Conservation (phyloP, 2,329 filamentous ascomycete genomes). For the Ampelomyces quisqualis region DNA sequence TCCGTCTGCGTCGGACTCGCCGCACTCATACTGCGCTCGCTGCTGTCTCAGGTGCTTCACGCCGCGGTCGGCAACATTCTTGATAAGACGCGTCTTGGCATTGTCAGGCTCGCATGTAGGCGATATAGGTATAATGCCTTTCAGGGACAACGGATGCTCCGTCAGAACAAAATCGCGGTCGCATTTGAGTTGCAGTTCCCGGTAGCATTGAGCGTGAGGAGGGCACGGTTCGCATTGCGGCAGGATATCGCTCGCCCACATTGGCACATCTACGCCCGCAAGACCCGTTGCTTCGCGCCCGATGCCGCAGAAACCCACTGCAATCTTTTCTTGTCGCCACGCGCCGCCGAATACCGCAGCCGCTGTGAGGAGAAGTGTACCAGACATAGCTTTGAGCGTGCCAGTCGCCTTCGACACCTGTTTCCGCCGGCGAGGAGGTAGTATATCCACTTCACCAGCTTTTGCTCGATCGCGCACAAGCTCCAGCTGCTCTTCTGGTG, state of each 20-base stretch:
- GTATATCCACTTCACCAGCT: conserved; percentile 55
- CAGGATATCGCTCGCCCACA: conserved; percentile 67
- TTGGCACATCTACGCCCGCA: conserved; percentile 67
- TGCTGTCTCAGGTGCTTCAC: conserved; percentile 83
- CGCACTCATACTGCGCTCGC: conserved; percentile 87
- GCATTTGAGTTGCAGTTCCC: conserved; percentile 74
- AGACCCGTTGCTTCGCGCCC: conserved; percentile 61
- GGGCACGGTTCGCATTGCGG: conserved; percentile 91
- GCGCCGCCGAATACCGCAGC: conserved; percentile 73
- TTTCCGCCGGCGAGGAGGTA: conserved; percentile 41
- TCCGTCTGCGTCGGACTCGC: conserved; percentile 67
- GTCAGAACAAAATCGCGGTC: conserved; percentile 85
- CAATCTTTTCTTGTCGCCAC: conserved; percentile 94
- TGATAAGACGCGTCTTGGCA: conserved; percentile 83
- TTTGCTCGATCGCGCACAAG: conserved; percentile 68
- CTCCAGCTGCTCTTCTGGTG: conserved; percentile 79
- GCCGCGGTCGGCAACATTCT: conserved; percentile 82
- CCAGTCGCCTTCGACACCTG: conserved; percentile 45
- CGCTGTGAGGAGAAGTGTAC: conserved; percentile 69
- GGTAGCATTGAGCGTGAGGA: conserved; percentile 83
- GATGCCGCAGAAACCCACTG: conserved; percentile 90
- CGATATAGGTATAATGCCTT: conserved; percentile 77
- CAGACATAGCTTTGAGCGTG: conserved; percentile 64
- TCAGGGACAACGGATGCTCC: conserved; percentile 78
- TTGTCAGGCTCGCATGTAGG: conserved; percentile 95